phyloP scores from a whole-genome alignment of 768 basidiomycete genomes.

The Leccinellum rugosiceps region DNA sequence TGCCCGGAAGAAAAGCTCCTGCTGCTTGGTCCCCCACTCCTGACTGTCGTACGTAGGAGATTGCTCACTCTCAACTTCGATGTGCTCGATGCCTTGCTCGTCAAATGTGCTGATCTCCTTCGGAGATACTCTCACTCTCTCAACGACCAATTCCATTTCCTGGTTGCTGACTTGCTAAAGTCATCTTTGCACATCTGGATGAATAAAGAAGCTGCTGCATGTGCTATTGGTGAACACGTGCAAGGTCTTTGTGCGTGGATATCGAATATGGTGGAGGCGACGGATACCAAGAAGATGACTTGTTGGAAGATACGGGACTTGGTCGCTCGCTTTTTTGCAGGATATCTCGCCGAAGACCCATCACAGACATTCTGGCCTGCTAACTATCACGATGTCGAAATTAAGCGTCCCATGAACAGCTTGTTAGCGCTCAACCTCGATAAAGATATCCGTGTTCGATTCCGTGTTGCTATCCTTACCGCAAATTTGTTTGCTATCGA shows the following conservation, averaged over 20 bases:
- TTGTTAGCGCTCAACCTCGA: conserved; percentile 60
- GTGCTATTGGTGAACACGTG: conserved; percentile 43
- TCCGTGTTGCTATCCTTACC: conserved; percentile 63
- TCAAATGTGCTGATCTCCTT: conserved; percentile 52
- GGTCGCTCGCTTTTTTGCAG: conserved; percentile 61
- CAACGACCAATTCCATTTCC: conserved; percentile 49
- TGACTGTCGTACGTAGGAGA: conserved; percentile 52
- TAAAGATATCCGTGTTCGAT: conserved; percentile 79
- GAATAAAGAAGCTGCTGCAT: conserved; percentile 25
- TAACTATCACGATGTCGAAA: conserved; percentile 24
- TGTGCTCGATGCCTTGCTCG: conserved; percentile 52
- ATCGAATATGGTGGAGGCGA: conserved; percentile 38
- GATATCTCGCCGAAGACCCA: conserved; percentile 60
- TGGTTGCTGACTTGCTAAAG: conserved; percentile 60
- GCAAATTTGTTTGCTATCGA: conserved; percentile 53
- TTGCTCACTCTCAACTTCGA: conserved; percentile 50
- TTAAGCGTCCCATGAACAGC: conserved; percentile 41
- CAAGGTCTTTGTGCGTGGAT: conserved; percentile 55
- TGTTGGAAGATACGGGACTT: conserved; percentile 71
- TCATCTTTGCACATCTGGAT: conserved; percentile 64
- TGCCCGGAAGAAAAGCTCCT: conserved; percentile 56
- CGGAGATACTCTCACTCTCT: conserved; percentile 50
- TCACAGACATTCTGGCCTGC: conserved; percentile 46
- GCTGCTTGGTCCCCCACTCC: conserved; percentile 52
- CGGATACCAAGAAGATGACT: conserved; percentile 34